Base-by-base conservation (phyloP, 2,329 filamentous ascomycete species). In the Colletotrichum sp. region DNA sequence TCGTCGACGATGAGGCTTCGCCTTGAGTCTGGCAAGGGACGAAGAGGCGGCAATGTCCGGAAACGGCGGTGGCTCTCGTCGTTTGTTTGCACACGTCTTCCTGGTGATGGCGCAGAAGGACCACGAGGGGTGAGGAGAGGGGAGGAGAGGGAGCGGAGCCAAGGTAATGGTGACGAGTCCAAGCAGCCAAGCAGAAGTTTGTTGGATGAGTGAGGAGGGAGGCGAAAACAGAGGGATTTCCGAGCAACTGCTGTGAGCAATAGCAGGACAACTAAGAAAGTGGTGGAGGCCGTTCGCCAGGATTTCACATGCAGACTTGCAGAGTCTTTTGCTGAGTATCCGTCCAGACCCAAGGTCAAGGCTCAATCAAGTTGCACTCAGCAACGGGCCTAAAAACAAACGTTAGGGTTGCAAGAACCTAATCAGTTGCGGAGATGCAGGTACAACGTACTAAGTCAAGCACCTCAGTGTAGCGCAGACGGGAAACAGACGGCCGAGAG, bases 151-250 rank as follows among this genome's bases (percentile, higher is more conserved):
- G 43, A 66, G 32, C 68, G 34, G 68, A 48, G 52, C 48, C 52
- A 67, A 30, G 60, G 52, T 34, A 21, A 39, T 24, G 24, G 24
- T 39, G 60, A 61, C 68, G 67, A 73, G 36, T 39, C 39, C 34
- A 16, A 39, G 67, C 36, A 66, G 36, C 36, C 34, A 32, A 55
- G 30, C 43, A 8, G 60, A 21, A 59, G 21, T 21, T 21, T 32
- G 26, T 60, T 26, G 26, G 30, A 36, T 30, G 28, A 24, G 43
- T 21, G 43, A 52, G 43, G 9, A 36, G 30, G 66, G 36, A 26
- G 66, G 65, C 57, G 59, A 65, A 72, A 36, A 74, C 9, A 52
- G 67, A 71, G 67, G 67, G 72, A 60, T 65, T 71, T 64, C 24
- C 24, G 67, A 34, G 10, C 8, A 48, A 34, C 16, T 65, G n/a